Percentiles rank a stretch among this genome's conserved stretches.
Evolutionary conservation across 2,329 filamentous ascomycete species (phyloP).

Genomic region (Beauveria medogensis): DNA sequence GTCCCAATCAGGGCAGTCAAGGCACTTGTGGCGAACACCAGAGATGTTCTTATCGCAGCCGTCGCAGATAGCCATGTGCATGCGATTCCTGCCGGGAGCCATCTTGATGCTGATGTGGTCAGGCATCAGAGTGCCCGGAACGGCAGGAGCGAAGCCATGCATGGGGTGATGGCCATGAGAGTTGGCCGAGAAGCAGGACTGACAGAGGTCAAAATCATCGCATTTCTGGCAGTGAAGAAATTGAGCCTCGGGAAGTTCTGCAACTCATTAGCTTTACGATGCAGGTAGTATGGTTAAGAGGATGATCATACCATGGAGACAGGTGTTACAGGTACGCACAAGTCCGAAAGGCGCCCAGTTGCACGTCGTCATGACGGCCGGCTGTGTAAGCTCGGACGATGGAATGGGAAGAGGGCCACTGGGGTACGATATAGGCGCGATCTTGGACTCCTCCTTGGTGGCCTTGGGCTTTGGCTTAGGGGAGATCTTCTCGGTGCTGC

Average conservation of each 20-base stretch:
- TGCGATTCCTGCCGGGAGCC: slow-evolving; percentile 68
- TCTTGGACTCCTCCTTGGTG: slow-evolving; percentile 5
- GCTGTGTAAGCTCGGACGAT: neutral
- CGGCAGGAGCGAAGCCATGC: slow-evolving; percentile 68
- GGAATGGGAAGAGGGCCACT: neutral
- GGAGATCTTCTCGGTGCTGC: slow-evolving; percentile 72
- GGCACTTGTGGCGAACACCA: slow-evolving; percentile 91
- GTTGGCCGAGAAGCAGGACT: slow-evolving; percentile 65
- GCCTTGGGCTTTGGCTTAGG: slow-evolving; percentile 38
- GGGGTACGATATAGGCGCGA: neutral
- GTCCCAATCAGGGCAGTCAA: slow-evolving; percentile 96
- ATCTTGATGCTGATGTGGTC: slow-evolving; percentile 59
- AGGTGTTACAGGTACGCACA: slow-evolving; percentile 63
- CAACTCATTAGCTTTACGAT: neutral
- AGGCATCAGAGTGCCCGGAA: slow-evolving; percentile 53
- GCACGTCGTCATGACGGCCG: neutral
- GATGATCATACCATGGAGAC: slow-evolving; percentile 34
- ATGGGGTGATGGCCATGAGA: slow-evolving; percentile 86
- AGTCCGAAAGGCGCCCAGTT: slow-evolving; percentile 8
- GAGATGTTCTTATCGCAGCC: slow-evolving; percentile 82
- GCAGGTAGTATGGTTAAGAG: neutral
- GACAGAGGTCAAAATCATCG: slow-evolving; percentile 88
- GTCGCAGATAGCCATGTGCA: slow-evolving; percentile 88
- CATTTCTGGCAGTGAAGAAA: slow-evolving; percentile 82
- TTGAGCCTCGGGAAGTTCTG: slow-evolving; percentile 64